Conservation (phyloP, 2,329 filamentous ascomycete genomes). For the Amesomyces nigricolor region DNA sequence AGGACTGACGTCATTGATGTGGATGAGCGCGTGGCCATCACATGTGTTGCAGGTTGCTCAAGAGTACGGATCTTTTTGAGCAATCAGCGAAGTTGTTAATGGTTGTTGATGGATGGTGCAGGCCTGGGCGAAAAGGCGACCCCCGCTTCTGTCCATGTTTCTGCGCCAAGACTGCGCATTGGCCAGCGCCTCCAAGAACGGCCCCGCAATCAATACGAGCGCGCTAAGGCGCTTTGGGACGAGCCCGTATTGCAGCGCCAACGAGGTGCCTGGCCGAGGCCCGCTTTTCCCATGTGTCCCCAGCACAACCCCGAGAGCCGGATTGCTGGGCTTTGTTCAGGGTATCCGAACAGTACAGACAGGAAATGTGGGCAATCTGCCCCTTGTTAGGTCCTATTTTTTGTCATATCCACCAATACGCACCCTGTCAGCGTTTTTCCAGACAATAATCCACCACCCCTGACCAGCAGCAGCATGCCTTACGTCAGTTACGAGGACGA, state of each 20-base stretch:
- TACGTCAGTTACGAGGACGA: conserved; percentile 12
- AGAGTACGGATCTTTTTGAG: too few relatives aligned
- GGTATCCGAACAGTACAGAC: not conserved
- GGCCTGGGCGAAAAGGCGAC: too few relatives aligned
- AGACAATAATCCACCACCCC: not conserved
- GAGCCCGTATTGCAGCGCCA: conserved; percentile 2
- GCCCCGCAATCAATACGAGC: conserved; percentile 2
- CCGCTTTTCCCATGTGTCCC: not conserved
- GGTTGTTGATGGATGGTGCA: too few relatives aligned
- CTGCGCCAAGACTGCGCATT: not conserved
- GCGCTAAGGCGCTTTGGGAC: not conserved
- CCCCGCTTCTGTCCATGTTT: not conserved
- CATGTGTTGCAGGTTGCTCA: not conserved
- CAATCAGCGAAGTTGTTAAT: too few relatives aligned
- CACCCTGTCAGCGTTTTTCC: not conserved
- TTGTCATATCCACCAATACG: not conserved
- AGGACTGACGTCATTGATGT: not conserved
- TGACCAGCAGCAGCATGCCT: conserved; percentile 7
- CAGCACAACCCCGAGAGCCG: conserved; percentile 5
- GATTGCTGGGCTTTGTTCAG: not conserved
- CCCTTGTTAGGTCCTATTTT: not conserved
- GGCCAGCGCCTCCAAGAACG: too few relatives aligned
- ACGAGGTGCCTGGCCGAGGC: not conserved
- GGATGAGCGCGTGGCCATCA: not conserved
- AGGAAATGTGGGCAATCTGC: too few relatives aligned